Conservation (phyloP, 169 alveolate species). For the Plasmodium fragile region DNA sequence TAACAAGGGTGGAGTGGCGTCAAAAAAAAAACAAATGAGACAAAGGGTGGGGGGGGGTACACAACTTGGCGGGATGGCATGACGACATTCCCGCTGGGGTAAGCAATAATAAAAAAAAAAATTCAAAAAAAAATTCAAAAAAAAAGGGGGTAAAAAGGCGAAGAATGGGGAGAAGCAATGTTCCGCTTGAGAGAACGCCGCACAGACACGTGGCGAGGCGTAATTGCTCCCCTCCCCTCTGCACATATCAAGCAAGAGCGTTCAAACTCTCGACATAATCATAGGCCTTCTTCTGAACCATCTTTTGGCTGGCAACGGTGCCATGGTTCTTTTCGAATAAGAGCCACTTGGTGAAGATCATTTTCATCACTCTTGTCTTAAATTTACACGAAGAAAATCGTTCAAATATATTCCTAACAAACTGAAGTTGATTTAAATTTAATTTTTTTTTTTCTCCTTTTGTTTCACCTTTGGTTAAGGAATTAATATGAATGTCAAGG, state of each 20-base stretch:
- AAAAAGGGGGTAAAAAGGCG: background rate
- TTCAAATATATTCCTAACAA: constrained; percentile 71
- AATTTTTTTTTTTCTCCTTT: constrained; percentile 71
- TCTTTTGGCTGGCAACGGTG: constrained; percentile 79
- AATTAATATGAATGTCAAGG: constrained; percentile 84
- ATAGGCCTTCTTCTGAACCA: constrained; percentile 87
- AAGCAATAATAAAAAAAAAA: background rate
- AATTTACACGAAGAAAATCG: constrained; percentile 36
- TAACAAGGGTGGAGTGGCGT: background rate
- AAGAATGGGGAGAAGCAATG: background rate
- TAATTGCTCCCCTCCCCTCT: background rate
- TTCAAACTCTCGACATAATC: constrained; percentile 84
- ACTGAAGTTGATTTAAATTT: constrained; percentile 77
- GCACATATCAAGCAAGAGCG: constrained; percentile 5
- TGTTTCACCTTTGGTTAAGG: constrained; percentile 56
- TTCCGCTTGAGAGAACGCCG: background rate
- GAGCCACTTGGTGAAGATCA: constrained; percentile 85
- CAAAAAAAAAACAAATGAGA: background rate
- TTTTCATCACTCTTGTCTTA: constrained; percentile 74
- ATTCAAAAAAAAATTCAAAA: no score
- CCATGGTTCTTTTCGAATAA: constrained; percentile 88
- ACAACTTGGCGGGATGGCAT: background rate
- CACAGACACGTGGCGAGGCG: background rate
- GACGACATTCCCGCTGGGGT: background rate
- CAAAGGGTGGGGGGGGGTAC: background rate